Evolutionary conservation across 1,139 yeast species (phyloP), one percentile per base, ranked within the genome.

Genomic region (Hyphopichia khmerensis): DNA sequence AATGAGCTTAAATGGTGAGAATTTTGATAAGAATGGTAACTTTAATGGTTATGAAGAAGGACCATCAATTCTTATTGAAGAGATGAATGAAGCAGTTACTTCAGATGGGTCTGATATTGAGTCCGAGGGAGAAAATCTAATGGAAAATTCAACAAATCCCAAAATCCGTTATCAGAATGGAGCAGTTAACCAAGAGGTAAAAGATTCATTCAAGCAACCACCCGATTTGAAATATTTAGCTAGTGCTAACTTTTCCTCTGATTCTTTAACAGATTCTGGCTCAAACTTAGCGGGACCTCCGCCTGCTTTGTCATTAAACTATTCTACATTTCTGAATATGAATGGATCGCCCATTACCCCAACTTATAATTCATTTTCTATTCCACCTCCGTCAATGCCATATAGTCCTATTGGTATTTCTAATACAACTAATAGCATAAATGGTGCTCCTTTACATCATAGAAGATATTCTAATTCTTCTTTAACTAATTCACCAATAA

Each of bases 171-270:
- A 26, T 11, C 29, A 26, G 10, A 32, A 32, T 14, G 33, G 33
- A 21, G n/a, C n/a, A n/a, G n/a, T n/a, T n/a, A n/a, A n/a, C n/a
- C n/a, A n/a, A n/a, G 24, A 21, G 8, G 5, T 32, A 5, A 6
- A 27, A 8, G 18, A 39, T 27, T 7, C 41, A 3, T 33, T 33
- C 18, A 39, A 29, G 13, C 37, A 29, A 18, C 41, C 41, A 5
- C 41, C 41, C 7, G 41, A 39, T 21, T 19, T 39, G 7, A 39
- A 29, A 21, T 39, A 11, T 34, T 55, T 72, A 23, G 65, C 70
- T 11, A 69, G 75, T 45, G 69, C 75, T 35, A 72, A 72, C 51
- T 72, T 72, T 51, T 70, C 75, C n/a, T 55, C 72, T 0, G 77
- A 72, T 39, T 72, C 77, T 1, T 49, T 71, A 14, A 48, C 52